phyloP scores from a whole-genome alignment of 169 alveolate genomes.

The Plasmodium sp. region DNA sequence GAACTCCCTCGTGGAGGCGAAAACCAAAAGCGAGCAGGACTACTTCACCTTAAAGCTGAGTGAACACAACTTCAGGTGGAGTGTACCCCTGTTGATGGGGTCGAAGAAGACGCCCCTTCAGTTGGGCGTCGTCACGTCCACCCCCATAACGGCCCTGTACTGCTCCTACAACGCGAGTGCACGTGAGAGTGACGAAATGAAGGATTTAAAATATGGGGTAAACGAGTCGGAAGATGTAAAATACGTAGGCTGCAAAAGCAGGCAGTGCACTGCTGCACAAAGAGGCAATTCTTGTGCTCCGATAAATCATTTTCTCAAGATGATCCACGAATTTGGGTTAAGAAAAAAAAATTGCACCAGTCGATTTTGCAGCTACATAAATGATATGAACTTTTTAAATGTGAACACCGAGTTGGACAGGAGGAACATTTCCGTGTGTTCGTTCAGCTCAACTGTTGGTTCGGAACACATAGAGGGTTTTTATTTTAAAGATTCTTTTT shows the following conservation, averaged over 20 bases:
- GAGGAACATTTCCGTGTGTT: conserved; percentile 43
- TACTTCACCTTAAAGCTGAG: conserved; percentile 17
- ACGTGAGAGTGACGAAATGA: conserved; percentile 1
- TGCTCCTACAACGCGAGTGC: conserved; percentile 5
- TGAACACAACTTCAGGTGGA: conserved; percentile 60
- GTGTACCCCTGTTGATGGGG: conserved; percentile 22
- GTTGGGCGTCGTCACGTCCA: conserved; percentile 13
- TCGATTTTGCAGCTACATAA: conserved; percentile 44
- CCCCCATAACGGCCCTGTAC: conserved; percentile 21
- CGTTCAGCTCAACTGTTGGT: conserved; percentile 9
- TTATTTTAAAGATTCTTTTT: conserved; percentile 41
- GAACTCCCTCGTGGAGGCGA: background rate
- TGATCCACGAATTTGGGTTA: conserved; percentile 6
- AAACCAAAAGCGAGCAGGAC: background rate
- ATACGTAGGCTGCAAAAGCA: conserved; percentile 21
- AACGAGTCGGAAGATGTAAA: conserved; percentile 1
- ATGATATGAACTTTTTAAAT: conserved; percentile 36
- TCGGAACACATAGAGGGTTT: conserved; percentile 28
- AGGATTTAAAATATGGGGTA: conserved; percentile 19
- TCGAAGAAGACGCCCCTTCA: conserved; percentile 4
- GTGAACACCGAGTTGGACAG: background rate
- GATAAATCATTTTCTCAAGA: conserved; percentile 3
- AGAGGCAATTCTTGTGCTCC: background rate
- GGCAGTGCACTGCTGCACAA: background rate
- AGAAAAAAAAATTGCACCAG: conserved; percentile 37